Conservation (phyloP, 768 basidiomycete genomes). For the Hydnum rufescens region DNA sequence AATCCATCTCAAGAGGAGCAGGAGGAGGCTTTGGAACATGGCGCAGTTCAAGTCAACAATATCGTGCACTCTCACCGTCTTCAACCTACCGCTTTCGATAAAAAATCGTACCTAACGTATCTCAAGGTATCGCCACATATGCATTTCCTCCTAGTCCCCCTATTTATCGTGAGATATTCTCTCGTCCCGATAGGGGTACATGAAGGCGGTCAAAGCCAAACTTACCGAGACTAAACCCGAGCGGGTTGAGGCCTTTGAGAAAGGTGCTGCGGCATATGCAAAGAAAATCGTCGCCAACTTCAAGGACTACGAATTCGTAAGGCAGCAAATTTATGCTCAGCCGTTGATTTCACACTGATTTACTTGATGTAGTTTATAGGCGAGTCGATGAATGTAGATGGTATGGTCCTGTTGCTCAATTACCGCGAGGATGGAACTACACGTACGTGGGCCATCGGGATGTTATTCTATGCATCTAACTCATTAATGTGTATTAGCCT, state of each 20-base stretch:
- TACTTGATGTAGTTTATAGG: conserved; percentile 10
- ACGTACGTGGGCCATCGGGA: conserved; percentile 29
- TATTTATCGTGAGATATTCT: not conserved
- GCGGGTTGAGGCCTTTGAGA: conserved; percentile 58
- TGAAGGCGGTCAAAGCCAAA: conserved; percentile 70
- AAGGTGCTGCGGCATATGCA: conserved; percentile 49
- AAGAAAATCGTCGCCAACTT: conserved; percentile 84
- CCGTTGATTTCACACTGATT: not conserved
- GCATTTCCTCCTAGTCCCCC: not conserved
- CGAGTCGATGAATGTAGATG: conserved; percentile 64
- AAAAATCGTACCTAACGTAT: conserved; percentile 63
- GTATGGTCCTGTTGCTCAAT: conserved; percentile 88
- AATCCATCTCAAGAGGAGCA: conserved; percentile 84
- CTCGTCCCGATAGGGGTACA: conserved; percentile 43
- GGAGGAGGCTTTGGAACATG: conserved; percentile 65
- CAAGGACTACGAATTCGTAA: conserved; percentile 85
- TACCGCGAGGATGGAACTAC: conserved; percentile 77
- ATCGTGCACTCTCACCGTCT: conserved; percentile 85
- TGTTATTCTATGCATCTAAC: conserved; percentile 1
- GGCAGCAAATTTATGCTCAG: conserved; percentile 14
- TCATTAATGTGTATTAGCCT: conserved; percentile 29
- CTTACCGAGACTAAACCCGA: conserved; percentile 36
- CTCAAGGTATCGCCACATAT: conserved; percentile 42
- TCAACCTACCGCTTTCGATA: conserved; percentile 63
- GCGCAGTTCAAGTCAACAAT: conserved; percentile 65